These are phyloP conservation scores for Aspergillus saccharolyticus DNA, from an alignment of 495 filamentous ascomycete species.

Conservation along the genomic window DNA sequence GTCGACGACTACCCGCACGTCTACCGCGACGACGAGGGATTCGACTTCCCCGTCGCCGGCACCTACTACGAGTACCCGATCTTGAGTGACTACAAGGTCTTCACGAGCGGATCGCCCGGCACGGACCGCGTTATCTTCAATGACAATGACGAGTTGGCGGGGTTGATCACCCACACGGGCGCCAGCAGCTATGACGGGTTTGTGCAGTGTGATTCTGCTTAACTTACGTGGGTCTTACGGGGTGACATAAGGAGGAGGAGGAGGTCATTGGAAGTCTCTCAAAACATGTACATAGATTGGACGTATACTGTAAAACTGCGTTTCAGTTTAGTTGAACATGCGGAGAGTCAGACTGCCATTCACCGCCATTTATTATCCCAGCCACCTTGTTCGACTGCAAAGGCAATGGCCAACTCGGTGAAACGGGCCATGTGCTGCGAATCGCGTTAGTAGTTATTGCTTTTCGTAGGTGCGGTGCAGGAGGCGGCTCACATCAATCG, in stretches of 20 bases:
- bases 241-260: background rate
- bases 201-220: conserved; percentile 45
- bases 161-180: conserved; percentile 64
- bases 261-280: background rate
- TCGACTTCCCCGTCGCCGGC: conserved; percentile 56
- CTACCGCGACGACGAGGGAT: conserved; percentile 72
- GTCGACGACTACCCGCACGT: conserved; percentile 61
- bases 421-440: conserved; percentile 3
- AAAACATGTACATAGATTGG: too few species aligned
- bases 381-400: background rate
- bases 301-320: too few species aligned
- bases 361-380: conserved; percentile 2
- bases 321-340: too few species aligned
- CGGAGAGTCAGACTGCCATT: too few species aligned
- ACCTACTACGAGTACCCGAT: conserved; percentile 75
- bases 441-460: background rate
- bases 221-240: background rate
- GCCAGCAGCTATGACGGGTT: conserved; percentile 58
- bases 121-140: conserved; percentile 71
- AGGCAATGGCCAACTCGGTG: background rate
- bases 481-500: background rate
- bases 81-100: conserved; percentile 46
- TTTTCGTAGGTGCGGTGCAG: too few species aligned
- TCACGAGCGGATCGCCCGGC: conserved; percentile 61
- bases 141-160: conserved; percentile 43